phyloP scores from a whole-genome alignment of 257 asterid genomes.

The Solanum etuberosum region DNA sequence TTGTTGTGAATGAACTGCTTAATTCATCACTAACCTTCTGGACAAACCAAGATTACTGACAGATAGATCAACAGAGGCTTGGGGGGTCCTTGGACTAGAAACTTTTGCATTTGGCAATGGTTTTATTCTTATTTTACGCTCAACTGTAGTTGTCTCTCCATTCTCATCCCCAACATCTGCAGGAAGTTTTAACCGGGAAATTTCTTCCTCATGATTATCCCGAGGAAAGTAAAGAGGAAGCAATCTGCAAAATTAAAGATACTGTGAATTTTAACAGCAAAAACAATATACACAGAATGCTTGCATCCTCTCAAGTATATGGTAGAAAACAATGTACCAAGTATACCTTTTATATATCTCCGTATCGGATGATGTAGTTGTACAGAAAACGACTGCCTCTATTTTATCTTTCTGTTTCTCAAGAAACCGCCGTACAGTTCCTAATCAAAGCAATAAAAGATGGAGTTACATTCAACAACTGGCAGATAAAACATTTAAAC shows the following conservation, averaged over 20 bases:
- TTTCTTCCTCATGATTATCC: conserved; percentile 75
- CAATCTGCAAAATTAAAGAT: conserved; percentile 30
- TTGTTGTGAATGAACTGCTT: neutral
- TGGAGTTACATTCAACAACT: neutral
- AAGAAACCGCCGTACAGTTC: conserved; percentile 87
- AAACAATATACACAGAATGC: neutral
- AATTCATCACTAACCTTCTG: conserved; percentile 42
- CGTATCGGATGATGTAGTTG: conserved; percentile 69
- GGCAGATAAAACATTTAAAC: neutral
- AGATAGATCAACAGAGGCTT: conserved; percentile 40
- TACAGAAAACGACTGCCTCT: conserved; percentile 73
- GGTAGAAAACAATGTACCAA: neutral
- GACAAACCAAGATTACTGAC: conserved; percentile 48
- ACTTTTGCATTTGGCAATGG: conserved; percentile 76
- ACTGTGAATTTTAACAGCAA: neutral
- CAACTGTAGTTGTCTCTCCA: conserved; percentile 86
- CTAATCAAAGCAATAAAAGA: conserved; percentile 27
- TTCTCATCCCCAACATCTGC: conserved; percentile 99
- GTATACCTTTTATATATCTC: conserved; percentile 91
- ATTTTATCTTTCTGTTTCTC: conserved; percentile 89
- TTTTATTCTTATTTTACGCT: conserved; percentile 88
- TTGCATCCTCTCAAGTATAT: neutral
- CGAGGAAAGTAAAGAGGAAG: conserved; percentile 98
- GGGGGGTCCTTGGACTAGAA: conserved; percentile 27
- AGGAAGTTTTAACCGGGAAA: conserved; percentile 77